phyloP scores from a whole-genome alignment of 352 stramenopile genomes.

The Pythium dissimile region DNA sequence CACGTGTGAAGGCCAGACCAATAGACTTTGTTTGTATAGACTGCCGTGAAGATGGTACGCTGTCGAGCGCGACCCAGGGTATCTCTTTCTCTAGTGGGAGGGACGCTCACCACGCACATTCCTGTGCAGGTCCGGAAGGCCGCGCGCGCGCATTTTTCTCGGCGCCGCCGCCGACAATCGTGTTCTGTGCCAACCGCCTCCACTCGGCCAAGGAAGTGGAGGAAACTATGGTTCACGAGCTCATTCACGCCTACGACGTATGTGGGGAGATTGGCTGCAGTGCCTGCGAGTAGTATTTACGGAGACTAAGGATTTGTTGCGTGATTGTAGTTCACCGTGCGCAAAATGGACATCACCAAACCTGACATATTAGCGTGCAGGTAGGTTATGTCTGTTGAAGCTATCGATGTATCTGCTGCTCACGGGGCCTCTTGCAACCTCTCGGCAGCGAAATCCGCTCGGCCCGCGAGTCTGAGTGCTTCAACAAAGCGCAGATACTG shows the following conservation, averaged over 20 bases:
- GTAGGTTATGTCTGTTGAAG: slow-evolving; percentile 17
- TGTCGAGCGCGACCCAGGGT: background rate
- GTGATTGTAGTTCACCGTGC: slow-evolving; percentile 61
- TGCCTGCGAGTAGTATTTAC: background rate
- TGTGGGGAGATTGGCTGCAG: too few relatives aligned
- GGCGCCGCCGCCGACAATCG: slow-evolving; percentile 69
- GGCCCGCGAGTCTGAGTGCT: slow-evolving; percentile 80
- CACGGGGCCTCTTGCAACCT: too few relatives aligned
- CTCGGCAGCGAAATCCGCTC: slow-evolving; percentile 74
- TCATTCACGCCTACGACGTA: slow-evolving; percentile 85
- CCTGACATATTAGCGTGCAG: slow-evolving; percentile 75
- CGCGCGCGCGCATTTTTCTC: slow-evolving; percentile 82
- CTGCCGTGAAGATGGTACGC: slow-evolving; percentile 61
- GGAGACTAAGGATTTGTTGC: background rate
- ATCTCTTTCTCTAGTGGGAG: too few relatives aligned
- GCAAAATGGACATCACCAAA: slow-evolving; percentile 86
- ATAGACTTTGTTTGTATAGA: slow-evolving; percentile 80
- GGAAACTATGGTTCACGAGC: slow-evolving; percentile 82
- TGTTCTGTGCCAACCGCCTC: slow-evolving; percentile 80
- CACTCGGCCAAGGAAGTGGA: slow-evolving; percentile 70
- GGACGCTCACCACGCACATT: background rate
- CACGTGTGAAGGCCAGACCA: slow-evolving; percentile 6
- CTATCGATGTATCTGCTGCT: too few relatives aligned
- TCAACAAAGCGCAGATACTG: slow-evolving; percentile 66
- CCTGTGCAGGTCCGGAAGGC: slow-evolving; percentile 54